These are phyloP conservation scores for Pseudoturritis turrita DNA, from an alignment of 345 rosid species.

Conservation along the genomic window DNA sequence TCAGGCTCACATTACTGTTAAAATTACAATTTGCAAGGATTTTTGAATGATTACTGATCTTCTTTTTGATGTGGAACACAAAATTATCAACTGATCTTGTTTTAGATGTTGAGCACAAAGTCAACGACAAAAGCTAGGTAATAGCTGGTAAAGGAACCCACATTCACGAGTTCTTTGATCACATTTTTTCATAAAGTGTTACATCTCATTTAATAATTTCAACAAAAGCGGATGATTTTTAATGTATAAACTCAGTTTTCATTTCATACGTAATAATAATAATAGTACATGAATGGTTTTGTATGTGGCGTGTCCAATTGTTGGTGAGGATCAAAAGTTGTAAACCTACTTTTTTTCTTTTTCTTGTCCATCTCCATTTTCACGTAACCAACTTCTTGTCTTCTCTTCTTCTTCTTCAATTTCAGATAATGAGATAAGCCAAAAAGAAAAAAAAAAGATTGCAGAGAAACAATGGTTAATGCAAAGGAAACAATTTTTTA, in stretches of 20 bases:
- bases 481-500: constrained; percentile 45
- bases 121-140: constrained; percentile 19
- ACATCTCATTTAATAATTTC: constrained; percentile 24
- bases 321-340: constrained; percentile 10
- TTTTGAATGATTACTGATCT: background rate
- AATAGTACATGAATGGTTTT: background rate
- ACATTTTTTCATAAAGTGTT: constrained; percentile 6
- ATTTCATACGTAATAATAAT: constrained; percentile 16
- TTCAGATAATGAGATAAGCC: background rate
- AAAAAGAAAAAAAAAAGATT: background rate
- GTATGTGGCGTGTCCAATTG: constrained; percentile 8
- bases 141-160: constrained; percentile 15
- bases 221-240: constrained; percentile 30
- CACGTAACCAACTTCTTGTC: constrained; percentile 10
- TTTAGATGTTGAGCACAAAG: background rate
- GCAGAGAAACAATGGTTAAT: constrained; percentile 45
- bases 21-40: background rate
- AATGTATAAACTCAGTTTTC: background rate
- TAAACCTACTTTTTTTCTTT: constrained; percentile 10
- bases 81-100: constrained; percentile 2
- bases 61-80: background rate
- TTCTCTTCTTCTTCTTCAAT: background rate
- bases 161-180: constrained; percentile 20
- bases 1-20: background rate
- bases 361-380: constrained; percentile 9